Base-by-base conservation (phyloP, 2,329 filamentous ascomycete species). In the Aureobasidium sp. region DNA sequence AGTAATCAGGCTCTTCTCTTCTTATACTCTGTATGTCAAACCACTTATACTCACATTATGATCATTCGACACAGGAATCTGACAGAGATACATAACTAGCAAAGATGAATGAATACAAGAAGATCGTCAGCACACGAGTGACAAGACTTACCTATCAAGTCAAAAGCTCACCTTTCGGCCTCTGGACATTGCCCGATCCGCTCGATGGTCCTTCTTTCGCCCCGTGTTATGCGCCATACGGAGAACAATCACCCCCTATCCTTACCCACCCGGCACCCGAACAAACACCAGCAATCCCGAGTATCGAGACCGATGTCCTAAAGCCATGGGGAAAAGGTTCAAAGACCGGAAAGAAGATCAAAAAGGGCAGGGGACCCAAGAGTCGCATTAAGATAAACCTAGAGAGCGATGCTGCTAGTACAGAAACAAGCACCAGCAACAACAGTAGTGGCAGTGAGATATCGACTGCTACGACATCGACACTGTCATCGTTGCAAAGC, bases 211-310 rank as follows among this genome's bases (percentile, higher is more conserved):
- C 48, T 15, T 48, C 41, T 5, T 9, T 15, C 7, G 49, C 60
- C 12, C 27, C 51, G 5, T 47, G 47, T 25, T 62, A 62, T n/a
- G 29, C 31, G 12, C 60, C 60, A 9, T 62, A 48, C n/a, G 60
- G 60, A 9, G 47, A 34, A 12, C 34, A n/a, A 37, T n/a, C 41
- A 2, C n/a, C 25, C 11, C 17, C 34, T 15, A 20, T 31, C n/a
- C 7, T 1, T 14, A 17, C 44, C 29, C 14, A 17, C 14, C 15
- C 14, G 9, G 6, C 25, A n/a, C 0, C 17, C 14, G 25, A 17
- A 29, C 44, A 29, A 11, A 25, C 25, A n/a, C n/a, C 5, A n/a
- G 2, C 5, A 15, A 6, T 29, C 14, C 7, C 7, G 4, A n/a
- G 14, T 2, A 29, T 17, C 25, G 25, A 47, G 4, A 29, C 1